Conservation (phyloP, 495 filamentous ascomycete genomes). For the Tricharina praecox region DNA sequence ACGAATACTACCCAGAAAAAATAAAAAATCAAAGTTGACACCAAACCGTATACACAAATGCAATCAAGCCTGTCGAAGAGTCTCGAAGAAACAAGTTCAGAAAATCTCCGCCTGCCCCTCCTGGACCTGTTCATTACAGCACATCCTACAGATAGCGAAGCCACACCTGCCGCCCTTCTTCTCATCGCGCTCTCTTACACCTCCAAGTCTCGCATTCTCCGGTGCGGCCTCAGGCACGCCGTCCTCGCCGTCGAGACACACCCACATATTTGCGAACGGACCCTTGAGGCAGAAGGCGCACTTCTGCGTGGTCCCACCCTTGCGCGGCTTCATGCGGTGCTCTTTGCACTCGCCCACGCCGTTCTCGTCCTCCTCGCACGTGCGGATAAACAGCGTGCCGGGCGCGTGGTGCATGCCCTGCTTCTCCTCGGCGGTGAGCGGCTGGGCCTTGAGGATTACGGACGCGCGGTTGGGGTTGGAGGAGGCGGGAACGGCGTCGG, state of each 20-base stretch:
- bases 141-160: slow-evolving; percentile 25
- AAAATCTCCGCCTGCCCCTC: slow-evolving; percentile 21
- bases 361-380: slow-evolving; percentile 9
- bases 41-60: no score
- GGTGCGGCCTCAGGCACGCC: background rate
- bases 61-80: no score
- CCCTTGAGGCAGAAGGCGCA: slow-evolving; percentile 25
- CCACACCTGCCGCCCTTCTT: slow-evolving; percentile 7
- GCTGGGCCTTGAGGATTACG: slow-evolving; percentile 11
- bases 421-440: slow-evolving; percentile 17
- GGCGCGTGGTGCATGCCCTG: slow-evolving; percentile 17
- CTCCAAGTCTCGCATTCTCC: background rate
- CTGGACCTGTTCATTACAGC: slow-evolving; percentile 26
- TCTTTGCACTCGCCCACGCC: slow-evolving; percentile 11
- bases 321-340: slow-evolving; percentile 22
- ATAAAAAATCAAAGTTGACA: no score
- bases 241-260: slow-evolving; percentile 18
- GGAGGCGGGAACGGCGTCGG: background rate
- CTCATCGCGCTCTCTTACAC: background rate
- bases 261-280: slow-evolving; percentile 26
- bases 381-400: slow-evolving; percentile 24
- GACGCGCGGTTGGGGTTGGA: slow-evolving; percentile 7
- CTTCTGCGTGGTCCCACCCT: slow-evolving; percentile 19
- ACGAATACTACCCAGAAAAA: no score
- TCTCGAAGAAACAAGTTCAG: no score